Base-by-base conservation (phyloP, 2,329 filamentous ascomycete species). In the Trichoderma atrobrunneum region DNA sequence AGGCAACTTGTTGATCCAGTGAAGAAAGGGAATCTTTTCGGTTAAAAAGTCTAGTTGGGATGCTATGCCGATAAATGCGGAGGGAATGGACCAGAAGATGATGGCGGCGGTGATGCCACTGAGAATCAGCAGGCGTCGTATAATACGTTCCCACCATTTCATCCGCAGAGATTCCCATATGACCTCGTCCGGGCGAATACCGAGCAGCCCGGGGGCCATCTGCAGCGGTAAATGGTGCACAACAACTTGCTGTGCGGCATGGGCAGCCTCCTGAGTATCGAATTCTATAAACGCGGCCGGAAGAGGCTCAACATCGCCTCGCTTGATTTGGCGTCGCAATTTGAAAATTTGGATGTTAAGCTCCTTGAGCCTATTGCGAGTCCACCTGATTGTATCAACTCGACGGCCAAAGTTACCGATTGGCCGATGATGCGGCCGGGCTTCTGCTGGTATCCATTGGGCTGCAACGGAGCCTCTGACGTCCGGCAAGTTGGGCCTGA, bases 351-450 rank as follows among this genome's bases (percentile, higher is more conserved):
- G 79, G 0, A 78, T 73, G 61, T 83, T 84, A 16, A 85, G 76
- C 3, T 83, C 78, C 30, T 81, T 80, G 3, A 85, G 76, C 5
- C 82, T 78, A 1, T 87, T 85, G 66, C 96, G 92, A 74, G 90
- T 92, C 92, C 93, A 98, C 74, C 95, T 90, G 80, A 99, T 98
- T 0, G 94, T 96, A 82, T 99, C 96, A 18, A 98, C 95, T 81
- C 97, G 96, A 79, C 94, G 91, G 76, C 94, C 93, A 75, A 95
- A 88, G 61, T 93, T 85, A 18, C 88, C 88, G 26, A 96, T 81
- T 7, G 87, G 83, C 0, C 85, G 79, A 79, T 97, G 94, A 1
- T 91, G 90, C 1, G 94, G 94, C 57, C 94, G 89, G 76, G 94
- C 87, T 81, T 93, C 91, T 11, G 85, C 84, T 18, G 90, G 86